phyloP scores from a whole-genome alignment of 805 yeast species.

The Teunomyces stri region DNA sequence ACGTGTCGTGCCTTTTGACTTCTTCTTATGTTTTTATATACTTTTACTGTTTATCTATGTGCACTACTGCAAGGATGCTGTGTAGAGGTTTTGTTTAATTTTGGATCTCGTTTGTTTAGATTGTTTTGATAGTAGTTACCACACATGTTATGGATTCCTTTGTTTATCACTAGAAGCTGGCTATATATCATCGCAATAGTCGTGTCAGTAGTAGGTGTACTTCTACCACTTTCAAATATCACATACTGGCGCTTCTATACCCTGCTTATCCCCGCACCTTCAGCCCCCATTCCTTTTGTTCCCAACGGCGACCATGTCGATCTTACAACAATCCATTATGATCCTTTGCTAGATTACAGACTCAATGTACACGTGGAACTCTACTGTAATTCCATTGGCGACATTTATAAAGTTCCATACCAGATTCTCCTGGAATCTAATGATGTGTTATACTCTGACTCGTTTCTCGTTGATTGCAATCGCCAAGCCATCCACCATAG shows the following conservation, averaged over 20 bases:
- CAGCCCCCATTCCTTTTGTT: slow-evolving; percentile 15
- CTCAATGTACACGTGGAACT: slow-evolving; percentile 22
- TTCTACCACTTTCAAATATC: slow-evolving; percentile 34
- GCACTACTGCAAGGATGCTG: background rate
- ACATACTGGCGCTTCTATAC: slow-evolving; percentile 36
- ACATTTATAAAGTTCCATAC: slow-evolving; percentile 3
- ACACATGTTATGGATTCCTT: slow-evolving; percentile 12
- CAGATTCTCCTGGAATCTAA: background rate
- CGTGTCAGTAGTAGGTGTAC: slow-evolving; percentile 23
- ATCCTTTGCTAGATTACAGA: slow-evolving; percentile 17
- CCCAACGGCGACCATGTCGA: background rate
- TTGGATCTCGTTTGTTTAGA: background rate
- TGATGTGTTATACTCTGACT: slow-evolving; percentile 4
- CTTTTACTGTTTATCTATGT: slow-evolving; percentile 3
- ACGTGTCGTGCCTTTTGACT: background rate
- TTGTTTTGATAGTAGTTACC: too few species aligned
- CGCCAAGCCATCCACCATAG: slow-evolving; percentile 24
- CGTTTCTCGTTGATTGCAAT: slow-evolving; percentile 28
- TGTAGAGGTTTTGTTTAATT: background rate
- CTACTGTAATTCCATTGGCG: slow-evolving; percentile 13
- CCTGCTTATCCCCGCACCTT: slow-evolving; percentile 28
- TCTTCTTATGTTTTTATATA: slow-evolving; percentile 1
- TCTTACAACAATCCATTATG: slow-evolving; percentile 4
- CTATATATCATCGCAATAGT: slow-evolving; percentile 17
- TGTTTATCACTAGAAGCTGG: slow-evolving; percentile 22